Evolutionary conservation across 2,329 filamentous ascomycete genomes (phyloP).

Genomic region (Fusarium sp.): DNA sequence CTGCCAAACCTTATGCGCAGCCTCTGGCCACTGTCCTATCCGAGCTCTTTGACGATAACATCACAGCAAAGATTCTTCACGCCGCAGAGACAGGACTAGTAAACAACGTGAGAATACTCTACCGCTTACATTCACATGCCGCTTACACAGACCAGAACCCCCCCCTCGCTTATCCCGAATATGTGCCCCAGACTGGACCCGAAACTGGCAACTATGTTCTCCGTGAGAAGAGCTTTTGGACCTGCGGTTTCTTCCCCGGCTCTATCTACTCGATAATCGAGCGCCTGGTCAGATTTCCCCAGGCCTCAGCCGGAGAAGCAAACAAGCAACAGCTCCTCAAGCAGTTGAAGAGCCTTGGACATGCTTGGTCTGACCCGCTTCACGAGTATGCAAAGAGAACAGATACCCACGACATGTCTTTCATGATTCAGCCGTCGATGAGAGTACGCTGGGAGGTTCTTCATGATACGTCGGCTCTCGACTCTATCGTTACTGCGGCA

Average conservation of each 20-base stretch:
- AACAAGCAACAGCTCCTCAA: constrained; percentile 39
- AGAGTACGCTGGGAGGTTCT: constrained; percentile 61
- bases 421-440: constrained; percentile 63
- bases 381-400: constrained; percentile 51
- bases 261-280: constrained; percentile 51
- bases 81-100: constrained; percentile 20
- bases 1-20: background rate
- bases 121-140: fast-evolving
- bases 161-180: constrained; percentile 36
- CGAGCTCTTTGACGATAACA: constrained; percentile 37
- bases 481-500: constrained; percentile 57
- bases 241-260: constrained; percentile 55
- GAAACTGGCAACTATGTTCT: constrained; percentile 35
- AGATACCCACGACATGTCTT: constrained; percentile 66
- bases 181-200: constrained; percentile 34
- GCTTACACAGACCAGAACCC: constrained; percentile 25
- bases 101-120: constrained; percentile 18
- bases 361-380: constrained; percentile 51
- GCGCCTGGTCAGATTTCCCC: constrained; percentile 48
- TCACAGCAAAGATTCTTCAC: constrained; percentile 36
- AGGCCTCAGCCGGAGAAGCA: constrained; percentile 24
- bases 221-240: constrained; percentile 48
- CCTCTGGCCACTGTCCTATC: background rate
- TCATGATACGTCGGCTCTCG: constrained; percentile 52
- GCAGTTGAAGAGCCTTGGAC: constrained; percentile 37